phyloP scores from a whole-genome alignment of 768 basidiomycete species.

The Boletus subparvulus region DNA sequence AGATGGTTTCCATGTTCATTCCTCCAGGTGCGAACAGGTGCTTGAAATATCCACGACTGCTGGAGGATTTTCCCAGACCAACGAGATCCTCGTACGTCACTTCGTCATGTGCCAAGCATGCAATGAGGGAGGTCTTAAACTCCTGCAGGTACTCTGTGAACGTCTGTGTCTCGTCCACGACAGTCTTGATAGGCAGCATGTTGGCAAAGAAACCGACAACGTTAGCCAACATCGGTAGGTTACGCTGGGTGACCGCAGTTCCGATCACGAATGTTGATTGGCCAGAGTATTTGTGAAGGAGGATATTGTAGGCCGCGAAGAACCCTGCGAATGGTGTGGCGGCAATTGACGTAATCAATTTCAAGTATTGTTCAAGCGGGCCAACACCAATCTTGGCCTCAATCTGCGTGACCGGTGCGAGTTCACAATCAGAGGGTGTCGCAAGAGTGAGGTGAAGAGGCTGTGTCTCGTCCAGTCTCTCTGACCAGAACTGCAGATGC shows the following conservation, averaged over 20 bases:
- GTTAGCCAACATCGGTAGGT: constrained; percentile 25
- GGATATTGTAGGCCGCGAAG: constrained; percentile 34
- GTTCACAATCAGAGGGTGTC: constrained; percentile 25
- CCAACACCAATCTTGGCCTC: constrained; percentile 22
- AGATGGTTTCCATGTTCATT: constrained; percentile 28
- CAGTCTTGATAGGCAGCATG: constrained; percentile 31
- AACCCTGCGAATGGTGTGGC: constrained; percentile 31
- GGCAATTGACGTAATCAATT: constrained; percentile 14
- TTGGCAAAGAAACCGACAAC: constrained; percentile 34
- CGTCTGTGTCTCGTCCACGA: constrained; percentile 23
- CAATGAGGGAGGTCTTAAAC: constrained; percentile 26
- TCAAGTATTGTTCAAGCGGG: constrained; percentile 19
- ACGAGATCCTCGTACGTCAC: constrained; percentile 34
- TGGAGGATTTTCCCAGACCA: constrained; percentile 23
- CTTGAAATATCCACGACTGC: constrained; percentile 32
- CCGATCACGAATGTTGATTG: constrained; percentile 30
- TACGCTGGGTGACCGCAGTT: constrained; percentile 33
- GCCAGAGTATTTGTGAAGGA: constrained; percentile 34
- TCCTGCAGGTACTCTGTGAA: constrained; percentile 24
- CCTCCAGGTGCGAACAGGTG: constrained; percentile 32
- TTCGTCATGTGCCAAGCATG: constrained; percentile 26
- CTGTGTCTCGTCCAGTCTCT: constrained; percentile 15
- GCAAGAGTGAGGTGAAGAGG: constrained; percentile 25
- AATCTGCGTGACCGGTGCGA: constrained; percentile 31
- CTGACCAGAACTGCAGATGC: constrained; percentile 27